These are phyloP conservation scores for Yamadazyma oceani DNA, from an alignment of 1,139 yeast species.

Conservation along the genomic window DNA sequence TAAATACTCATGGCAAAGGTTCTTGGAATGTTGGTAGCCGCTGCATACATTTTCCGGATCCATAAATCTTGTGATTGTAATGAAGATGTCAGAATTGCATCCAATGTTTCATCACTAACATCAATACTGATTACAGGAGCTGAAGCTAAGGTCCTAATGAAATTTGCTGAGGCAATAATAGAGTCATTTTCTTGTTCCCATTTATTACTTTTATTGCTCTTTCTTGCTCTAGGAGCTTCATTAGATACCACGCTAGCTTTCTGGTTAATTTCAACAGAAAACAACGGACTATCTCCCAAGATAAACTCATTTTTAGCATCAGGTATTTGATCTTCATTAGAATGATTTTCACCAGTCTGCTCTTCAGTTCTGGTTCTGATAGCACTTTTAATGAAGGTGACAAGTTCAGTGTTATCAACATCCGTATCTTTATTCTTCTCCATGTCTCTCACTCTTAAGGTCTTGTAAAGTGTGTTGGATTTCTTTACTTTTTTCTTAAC, in stretches of 20 bases:
- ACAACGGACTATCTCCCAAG: conserved; percentile 28
- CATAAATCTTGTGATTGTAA: conserved; percentile 83
- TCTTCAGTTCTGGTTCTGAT: conserved; percentile 26
- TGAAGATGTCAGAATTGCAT: conserved; percentile 76
- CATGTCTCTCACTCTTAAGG: conserved; percentile 68
- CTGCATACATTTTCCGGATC: conserved; percentile 79
- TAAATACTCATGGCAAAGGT: conserved; percentile 76
- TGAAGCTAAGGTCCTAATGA: conserved; percentile 53
- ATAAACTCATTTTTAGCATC: conserved; percentile 14
- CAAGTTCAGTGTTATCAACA: conserved; percentile 64
- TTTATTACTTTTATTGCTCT: conserved; percentile 72
- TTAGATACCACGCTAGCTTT: conserved; percentile 64
- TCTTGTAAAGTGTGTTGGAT: conserved; percentile 50
- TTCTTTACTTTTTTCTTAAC: conserved; percentile 32
- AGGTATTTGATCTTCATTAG: conserved; percentile 2
- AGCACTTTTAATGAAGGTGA: conserved; percentile 48
- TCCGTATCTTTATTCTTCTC: conserved; percentile 64
- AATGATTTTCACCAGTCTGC: conserved; percentile 5
- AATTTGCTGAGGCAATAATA: conserved; percentile 54
- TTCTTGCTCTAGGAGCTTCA: conserved; percentile 70
- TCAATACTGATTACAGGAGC: conserved; percentile 80
- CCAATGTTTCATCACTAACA: conserved; percentile 77
- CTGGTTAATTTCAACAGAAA: conserved; percentile 48
- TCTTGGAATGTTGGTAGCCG: conserved; percentile 55
- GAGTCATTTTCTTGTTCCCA: conserved; percentile 82